Conservation (phyloP, 1,284 basidiomycete genomes). For the Cerrena zonata region DNA sequence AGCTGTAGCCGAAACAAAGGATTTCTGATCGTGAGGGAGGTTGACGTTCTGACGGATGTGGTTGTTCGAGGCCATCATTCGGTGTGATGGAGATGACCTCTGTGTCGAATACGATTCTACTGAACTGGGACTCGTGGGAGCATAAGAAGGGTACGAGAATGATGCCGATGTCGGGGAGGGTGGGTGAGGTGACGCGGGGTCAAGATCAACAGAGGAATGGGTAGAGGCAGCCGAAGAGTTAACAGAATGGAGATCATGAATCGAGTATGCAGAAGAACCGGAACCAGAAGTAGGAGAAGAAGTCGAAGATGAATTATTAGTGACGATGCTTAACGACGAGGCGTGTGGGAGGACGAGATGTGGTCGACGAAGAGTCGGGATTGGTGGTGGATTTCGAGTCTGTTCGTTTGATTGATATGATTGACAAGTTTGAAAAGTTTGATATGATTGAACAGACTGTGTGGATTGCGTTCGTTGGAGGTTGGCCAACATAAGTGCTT, state of each 20-base stretch:
- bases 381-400: neutral
- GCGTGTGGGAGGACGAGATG: constrained; percentile 2
- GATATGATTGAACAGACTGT: neutral
- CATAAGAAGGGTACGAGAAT: neutral
- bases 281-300: constrained; percentile 6
- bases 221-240: constrained; percentile 1
- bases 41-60: neutral
- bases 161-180: constrained; percentile 2
- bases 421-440: no score
- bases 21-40: constrained; percentile 1
- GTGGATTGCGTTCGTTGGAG: constrained; percentile 11
- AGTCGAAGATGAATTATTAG: constrained; percentile 1
- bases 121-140: neutral
- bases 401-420: neutral
- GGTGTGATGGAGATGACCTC: constrained; percentile 1
- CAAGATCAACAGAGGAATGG: neutral
- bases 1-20: constrained; percentile 9
- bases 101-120: neutral
- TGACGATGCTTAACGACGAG: constrained; percentile 6
- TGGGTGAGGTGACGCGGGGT: neutral
- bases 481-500: constrained; percentile 10
- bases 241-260: neutral
- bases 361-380: neutral
- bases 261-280: no score
- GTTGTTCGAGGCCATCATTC: neutral